A percentile compares a stretch with the other conserved stretches of the same genome.
Conservation (phyloP, 192 early-diverging fungal genomes). For the Coemansia sp. region DNA sequence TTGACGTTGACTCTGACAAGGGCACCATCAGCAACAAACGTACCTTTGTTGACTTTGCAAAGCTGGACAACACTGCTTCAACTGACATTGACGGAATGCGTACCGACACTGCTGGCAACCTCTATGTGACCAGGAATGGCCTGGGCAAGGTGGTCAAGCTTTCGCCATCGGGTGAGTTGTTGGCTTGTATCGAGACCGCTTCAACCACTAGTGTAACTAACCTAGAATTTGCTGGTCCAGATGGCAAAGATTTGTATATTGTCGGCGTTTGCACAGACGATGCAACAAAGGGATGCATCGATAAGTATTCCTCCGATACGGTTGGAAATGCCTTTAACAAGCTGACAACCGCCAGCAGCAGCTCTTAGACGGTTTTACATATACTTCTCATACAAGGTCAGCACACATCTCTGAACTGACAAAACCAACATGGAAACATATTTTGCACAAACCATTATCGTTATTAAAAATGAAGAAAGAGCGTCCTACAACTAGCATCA, state of each 20-base stretch:
- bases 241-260: conserved; percentile 50
- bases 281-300: conserved; percentile 52
- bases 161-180: conserved; percentile 37
- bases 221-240: conserved; percentile 56
- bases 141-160: conserved; percentile 55
- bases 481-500: neutral
- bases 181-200: conserved; percentile 28
- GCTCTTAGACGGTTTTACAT: too few relatives aligned
- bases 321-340: conserved; percentile 28
- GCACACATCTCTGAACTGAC: too few relatives aligned
- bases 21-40: conserved; percentile 32
- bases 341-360: neutral
- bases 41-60: conserved; percentile 52
- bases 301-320: conserved; percentile 14
- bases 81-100: conserved; percentile 62
- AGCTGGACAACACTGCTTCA: conserved; percentile 44
- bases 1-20: conserved; percentile 39
- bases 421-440: too few relatives aligned
- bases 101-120: conserved; percentile 53
- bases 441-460: neutral
- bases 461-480: neutral
- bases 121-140: conserved; percentile 58
- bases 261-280: conserved; percentile 55
- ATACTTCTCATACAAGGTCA: too few relatives aligned
- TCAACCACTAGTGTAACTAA: conserved; percentile 38